Evolutionary conservation across 2,329 filamentous ascomycete genomes (phyloP), one percentile per base, ranked within the genome.

Genomic region (Pseudocercospora pini-densiflorae): DNA sequence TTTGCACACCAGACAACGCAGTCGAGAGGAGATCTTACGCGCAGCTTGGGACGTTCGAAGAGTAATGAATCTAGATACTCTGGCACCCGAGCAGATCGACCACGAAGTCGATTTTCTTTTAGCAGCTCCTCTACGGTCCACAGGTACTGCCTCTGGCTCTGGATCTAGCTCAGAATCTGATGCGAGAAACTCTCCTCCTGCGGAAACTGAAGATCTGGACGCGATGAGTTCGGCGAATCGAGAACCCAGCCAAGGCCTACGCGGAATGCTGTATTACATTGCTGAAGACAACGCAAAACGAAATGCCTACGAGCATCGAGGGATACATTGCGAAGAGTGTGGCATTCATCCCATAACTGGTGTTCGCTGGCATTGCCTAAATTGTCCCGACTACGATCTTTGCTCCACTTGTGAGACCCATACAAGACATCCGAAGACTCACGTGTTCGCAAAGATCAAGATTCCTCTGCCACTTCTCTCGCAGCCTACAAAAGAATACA

Each of bases 361-460:
- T 16, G 91, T 97, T 67, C 88, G 95, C 64, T 99, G 97, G 81
- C 91, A 94, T 66, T 99, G 95, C 79, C 90, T 93, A 73, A 98
- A 99, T 81, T 99, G 95, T 77, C 89, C 92, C 70, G 94, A 99
- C 79, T 98, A 93, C 77, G 95, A 99, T 77, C 87, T 99, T 1
- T 99, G 95, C 82, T 93, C 97, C 76, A 90, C 90, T 7, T 99
- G 95, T 80, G 94, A 99, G 80, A 83, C 86, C 16, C 62, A 68
- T 2, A 70, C 70, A 4, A 79, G 83, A 65, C 94, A 97, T 76
- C 89, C 87, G 75, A 96, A 94, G 78, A 97, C 93, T 1, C 95
- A 99, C 79, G 88, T 98, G 54, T 98, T 99, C 80, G 97, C 96
- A 85, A 98, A 98, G 79, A 92, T 99, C 75, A 90, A 90, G 63